Conservation (phyloP, 768 basidiomycete genomes). For the Boletus rex-veris region DNA sequence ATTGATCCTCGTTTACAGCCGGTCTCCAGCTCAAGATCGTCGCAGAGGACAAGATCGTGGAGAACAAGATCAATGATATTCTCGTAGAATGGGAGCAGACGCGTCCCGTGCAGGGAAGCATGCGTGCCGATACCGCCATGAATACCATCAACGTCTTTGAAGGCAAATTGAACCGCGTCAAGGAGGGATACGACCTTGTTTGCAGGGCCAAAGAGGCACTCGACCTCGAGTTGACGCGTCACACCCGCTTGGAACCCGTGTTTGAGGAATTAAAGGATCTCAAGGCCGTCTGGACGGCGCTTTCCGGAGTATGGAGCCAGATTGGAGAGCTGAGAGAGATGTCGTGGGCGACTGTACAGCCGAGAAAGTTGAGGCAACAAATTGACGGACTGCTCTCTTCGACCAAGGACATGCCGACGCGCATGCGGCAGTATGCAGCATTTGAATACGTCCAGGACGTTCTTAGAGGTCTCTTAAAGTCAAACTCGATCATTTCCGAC, state of each 20-base stretch:
- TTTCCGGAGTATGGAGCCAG: conserved; percentile 96
- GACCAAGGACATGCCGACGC: conserved; percentile 98
- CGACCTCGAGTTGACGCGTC: conserved; percentile 85
- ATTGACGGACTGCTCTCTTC: conserved; percentile 87
- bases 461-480: conserved; percentile 80
- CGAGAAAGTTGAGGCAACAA: conserved; percentile 90
- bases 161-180: conserved; percentile 80
- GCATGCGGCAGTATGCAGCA: conserved; percentile 98
- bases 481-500: conserved; percentile 86
- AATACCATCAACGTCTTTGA: conserved; percentile 96
- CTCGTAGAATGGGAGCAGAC: conserved; percentile 92
- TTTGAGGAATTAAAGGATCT: conserved; percentile 94
- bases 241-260: conserved; percentile 89
- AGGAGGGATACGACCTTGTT: conserved; percentile 94
- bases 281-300: conserved; percentile 98
- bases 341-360: conserved; percentile 89
- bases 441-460: conserved; percentile 98
- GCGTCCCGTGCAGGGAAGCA: conserved; percentile 93
- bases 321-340: conserved; percentile 85
- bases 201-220: conserved; percentile 96
- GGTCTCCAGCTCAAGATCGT: conserved; percentile 99
- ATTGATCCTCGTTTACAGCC: conserved; percentile 42
- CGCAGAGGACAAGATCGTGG: conserved; percentile 98
- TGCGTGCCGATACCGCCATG: conserved; percentile 95
- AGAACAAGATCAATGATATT: conserved; percentile 91